Evolutionary conservation across 192 early-diverging fungal species (phyloP), one percentile per base, ranked within the genome.

Genomic region (Backusella psychrophila): DNA sequence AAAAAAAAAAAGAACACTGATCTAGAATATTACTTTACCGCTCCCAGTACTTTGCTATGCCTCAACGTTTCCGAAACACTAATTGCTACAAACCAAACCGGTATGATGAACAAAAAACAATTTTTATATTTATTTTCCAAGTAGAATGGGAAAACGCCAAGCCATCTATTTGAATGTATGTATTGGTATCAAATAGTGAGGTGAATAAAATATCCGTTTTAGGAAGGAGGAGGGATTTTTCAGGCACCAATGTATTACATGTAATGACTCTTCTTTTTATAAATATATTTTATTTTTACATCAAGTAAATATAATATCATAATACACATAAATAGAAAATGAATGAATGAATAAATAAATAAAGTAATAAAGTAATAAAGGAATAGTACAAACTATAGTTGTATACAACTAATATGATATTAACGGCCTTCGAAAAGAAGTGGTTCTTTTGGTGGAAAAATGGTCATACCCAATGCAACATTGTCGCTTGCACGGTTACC

Each of bases 361-460:
- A 9, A 56, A 56, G 26, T 5, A 56, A 56, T 23, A 19, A 23
- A 21, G 15, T 4, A 52, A 56, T 56, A 56, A 56, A 56, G n/a
- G 53, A 23, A 26, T 56, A 23, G 21, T 56, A 56, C n/a, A 23
- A 8, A 21, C 0, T 63, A 63, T 26, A 26, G 26, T 11, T 63
- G 29, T n/a, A 49, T 8, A 49, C 4, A 26, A 63, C 11, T 63
- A 29, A 17, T 11, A 12, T 63, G 14, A 17, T 11, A 12, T 69
- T 69, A 69, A 12, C 34, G 34, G 14, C 72, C 72, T 35, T 53
- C 53, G 33, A 75, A 75, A 49, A 75, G 19, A 46, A 75, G 38
- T 12, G 29, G 41, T 66, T 66, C 42, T 8, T 39, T 75, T 17
- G 74, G 74, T 7, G 74, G 74, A 29, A 67, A 67, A 3, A 21